Base-by-base conservation (phyloP, 371 early-diverging fungal species). In the Catenaria anguillulae region DNA sequence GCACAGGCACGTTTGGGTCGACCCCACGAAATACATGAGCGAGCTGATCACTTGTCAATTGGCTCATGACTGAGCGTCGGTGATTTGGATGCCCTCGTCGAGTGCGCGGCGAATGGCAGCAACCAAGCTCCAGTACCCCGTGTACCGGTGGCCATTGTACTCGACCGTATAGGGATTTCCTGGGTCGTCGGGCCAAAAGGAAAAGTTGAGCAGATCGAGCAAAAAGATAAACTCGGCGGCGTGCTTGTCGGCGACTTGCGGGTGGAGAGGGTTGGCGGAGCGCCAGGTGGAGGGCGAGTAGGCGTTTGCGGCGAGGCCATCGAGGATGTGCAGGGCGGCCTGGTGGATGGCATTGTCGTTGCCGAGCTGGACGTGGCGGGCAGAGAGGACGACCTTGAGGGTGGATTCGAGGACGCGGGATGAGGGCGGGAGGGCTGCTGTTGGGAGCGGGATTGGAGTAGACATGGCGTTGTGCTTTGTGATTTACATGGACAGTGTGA, bases 71-170 rank as follows among this genome's bases (percentile, higher is more conserved):
- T 64, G 55, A 0, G 89, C 76, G 29, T 76, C 67, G 0, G 86
- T 82, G 21, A 89, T 78, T 0, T 80, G 79, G 31, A 84, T 74
- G 3, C 81, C 84, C 37, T 79, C 76, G 24, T 73, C 71, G 29
- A 83, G 64, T 0, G 89, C 83, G 61, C 89, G 73, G 65, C 88
- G 85, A 65, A 91, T 73, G 31, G 82, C 80, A 0, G 92, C 92
- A 58, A 86, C 86, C 46, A 92, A 70, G 0, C 89, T 77, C 91
- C 91, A 90, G 70, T 92, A 92, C 2, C 93, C 92, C 19, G 80
- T 82, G 66, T 90, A 88, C n/a, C 66, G 37, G 15, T 56, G 60
- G 15, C 78, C 85, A 10, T 82, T 64, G 55, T 78, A 80, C 0
- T 66, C 60, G n/a, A 91, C 81, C 2, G 82, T 75, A 71, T 83